phyloP scores from a whole-genome alignment of 1,284 basidiomycete genomes.

The Cryptococcus jaspeensis region DNA sequence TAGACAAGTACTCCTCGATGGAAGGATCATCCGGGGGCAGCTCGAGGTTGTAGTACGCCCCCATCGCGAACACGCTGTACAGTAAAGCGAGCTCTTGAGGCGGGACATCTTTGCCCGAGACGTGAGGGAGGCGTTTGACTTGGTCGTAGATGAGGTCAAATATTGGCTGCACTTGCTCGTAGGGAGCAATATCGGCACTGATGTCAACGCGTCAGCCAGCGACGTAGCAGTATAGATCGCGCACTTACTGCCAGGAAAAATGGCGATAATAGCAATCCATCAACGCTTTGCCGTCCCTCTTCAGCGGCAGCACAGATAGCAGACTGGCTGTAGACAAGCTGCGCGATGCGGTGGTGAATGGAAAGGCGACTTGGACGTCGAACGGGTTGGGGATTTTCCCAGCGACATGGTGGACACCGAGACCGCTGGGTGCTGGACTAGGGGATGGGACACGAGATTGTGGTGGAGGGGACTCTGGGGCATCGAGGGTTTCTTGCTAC shows the following conservation, averaged over 20 bases:
- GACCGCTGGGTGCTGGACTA: too few relatives aligned
- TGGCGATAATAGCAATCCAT: neutral
- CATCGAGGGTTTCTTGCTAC: too few relatives aligned
- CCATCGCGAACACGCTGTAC: slow-evolving; percentile 39
- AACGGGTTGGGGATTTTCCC: neutral
- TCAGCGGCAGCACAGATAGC: neutral
- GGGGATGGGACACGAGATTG: neutral
- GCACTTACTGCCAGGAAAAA: too few relatives aligned
- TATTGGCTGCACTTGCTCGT: too few relatives aligned
- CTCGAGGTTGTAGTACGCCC: slow-evolving; percentile 36
- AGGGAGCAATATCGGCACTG: too few relatives aligned
- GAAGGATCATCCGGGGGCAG: slow-evolving; percentile 32
- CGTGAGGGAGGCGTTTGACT: too few relatives aligned
- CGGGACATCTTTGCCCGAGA: too few relatives aligned
- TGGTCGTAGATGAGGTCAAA: too few relatives aligned
- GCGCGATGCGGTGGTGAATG: neutral
- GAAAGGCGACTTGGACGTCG: neutral
- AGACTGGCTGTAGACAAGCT: neutral
- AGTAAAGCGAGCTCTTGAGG: slow-evolving; percentile 34
- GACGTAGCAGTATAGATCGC: too few relatives aligned
- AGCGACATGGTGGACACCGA: neutral
- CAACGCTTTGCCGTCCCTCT: neutral
- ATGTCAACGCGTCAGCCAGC: too few relatives aligned
- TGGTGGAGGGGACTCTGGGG: neutral
- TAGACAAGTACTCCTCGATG: slow-evolving; percentile 28